Base-by-base conservation (phyloP, 1,284 basidiomycete species). In the Malassezia pachydermatis region DNA sequence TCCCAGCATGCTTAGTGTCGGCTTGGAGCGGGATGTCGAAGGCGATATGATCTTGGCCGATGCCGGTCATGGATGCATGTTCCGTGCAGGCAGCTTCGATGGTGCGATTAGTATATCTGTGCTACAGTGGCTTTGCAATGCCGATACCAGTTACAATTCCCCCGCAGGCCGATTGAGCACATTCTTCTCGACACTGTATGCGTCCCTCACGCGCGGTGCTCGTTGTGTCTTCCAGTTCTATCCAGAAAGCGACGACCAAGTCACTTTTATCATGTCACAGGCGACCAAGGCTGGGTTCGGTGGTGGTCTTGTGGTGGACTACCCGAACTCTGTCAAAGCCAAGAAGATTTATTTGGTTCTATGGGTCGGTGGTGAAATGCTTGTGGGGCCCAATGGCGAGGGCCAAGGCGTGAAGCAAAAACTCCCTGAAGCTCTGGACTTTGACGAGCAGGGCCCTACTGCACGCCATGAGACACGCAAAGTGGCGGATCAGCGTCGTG, bases 91-190 rank as follows among this genome's bases (percentile, higher is more conserved):
- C 51, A 85, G 85, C 55, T 98, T 98, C 72, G 94, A 99, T 72
- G 94, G 90, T 36, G 89, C 88, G 7, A 98, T 99, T 67, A 92
- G 89, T 67, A 87, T 99, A 68, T 98, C 94, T 17, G 94, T 96
- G 20, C 78, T 99, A 2, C 94, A 99, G 75, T 99, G 94, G 94
- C 79, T 99, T 0, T 80, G 96, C 54, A 99, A 98, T 72, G 92
- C 94, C 32, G 94, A 98, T 73, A 84, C 88, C 23, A 83, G 86
- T 3, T 82, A 87, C 56, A 86, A 88, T 49, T 92, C 89, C 2
- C 94, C 94, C 0, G 85, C 89, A 0, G 84, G 88, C 63, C 85
- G 94, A 35, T 79, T 98, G 27, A 80, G 80, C 22, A 81, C 86
- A 29, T 99, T 99, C 77, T 99, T 99, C 77, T 90, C 88, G 25